Base-by-base conservation (phyloP, 75 land plant genomes). In the Isoetes taiwanensis region DNA sequence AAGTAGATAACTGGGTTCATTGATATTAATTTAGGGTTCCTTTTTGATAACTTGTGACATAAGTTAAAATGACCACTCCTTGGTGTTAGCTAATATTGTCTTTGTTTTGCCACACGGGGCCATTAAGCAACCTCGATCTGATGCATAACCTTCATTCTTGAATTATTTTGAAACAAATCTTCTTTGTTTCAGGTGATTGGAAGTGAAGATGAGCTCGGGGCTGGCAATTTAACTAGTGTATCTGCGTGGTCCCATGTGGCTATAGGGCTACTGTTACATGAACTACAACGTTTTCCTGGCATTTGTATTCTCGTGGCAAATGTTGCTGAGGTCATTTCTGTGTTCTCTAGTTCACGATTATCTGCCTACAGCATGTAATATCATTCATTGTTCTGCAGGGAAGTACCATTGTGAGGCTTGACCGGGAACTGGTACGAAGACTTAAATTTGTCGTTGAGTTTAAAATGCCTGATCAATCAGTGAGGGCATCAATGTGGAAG, bases 161-260 rank as follows among this genome's bases (percentile, higher is more conserved):
- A n/a, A n/a, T n/a, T n/a, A n/a, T n/a, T n/a, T n/a, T n/a, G n/a
- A n/a, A n/a, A n/a, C n/a, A n/a, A n/a, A n/a, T n/a, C n/a, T n/a
- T n/a, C n/a, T n/a, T n/a, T n/a, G n/a, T n/a, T n/a, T n/a, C 65
- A 65, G 68, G 43, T 65, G 28, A 54, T 65, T 26, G 37, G 52
- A 10, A 23, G 30, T 9, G 68, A 65, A 60, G 66, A 65, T 39
- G 65, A 63, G 10, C 30, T 30, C 25, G 43, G 23, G 31, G 66
- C 65, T 3, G 19, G 21, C 32, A 53, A 65, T 16, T 17, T 65
- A 24, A 59, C 28, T 21, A 65, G 52, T 40, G 66, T 65, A 20
- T 65, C 68, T 30, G 50, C 68, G 10, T 65, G 68, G 68, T 65
- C 68, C 10, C 67, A 59, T 60, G 52, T 65, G 17, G 65, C 68